A percentile compares a stretch with the other conserved stretches of the same genome.
phyloP scores from a whole-genome alignment of 1,284 basidiomycete species.

The Vanrija sp. region DNA sequence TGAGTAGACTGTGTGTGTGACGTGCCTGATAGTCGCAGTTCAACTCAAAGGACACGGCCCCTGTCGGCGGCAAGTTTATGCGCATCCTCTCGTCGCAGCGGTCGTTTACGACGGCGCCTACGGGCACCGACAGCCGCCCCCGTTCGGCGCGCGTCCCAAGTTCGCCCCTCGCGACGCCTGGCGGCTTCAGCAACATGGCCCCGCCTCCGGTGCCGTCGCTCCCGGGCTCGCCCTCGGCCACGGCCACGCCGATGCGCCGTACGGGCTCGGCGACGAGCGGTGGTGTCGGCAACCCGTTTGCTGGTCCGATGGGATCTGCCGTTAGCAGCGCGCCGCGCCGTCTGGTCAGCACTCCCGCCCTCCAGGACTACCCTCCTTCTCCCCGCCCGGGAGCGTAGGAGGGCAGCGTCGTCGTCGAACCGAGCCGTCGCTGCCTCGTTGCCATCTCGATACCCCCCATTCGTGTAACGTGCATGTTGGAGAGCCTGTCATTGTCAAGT shows the following conservation, averaged over 20 bases:
- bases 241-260: slow-evolving; percentile 5
- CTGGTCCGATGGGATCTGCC: slow-evolving; percentile 8
- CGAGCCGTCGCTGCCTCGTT: not conserved
- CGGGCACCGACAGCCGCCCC: not conserved
- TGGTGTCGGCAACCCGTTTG: slow-evolving; percentile 7
- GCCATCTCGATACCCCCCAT: not conserved
- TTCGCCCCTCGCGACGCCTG: not conserved
- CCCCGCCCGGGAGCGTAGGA: too few species aligned
- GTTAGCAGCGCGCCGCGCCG: slow-evolving; percentile 3
- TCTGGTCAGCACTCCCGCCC: slow-evolving; percentile 5
- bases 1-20: slow-evolving; percentile 32
- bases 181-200: not conserved
- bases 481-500: not conserved
- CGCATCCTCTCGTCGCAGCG: not conserved
- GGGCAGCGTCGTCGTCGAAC: not conserved
- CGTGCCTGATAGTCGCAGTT: not conserved
- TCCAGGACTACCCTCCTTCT: too few species aligned
- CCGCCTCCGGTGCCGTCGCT: not conserved
- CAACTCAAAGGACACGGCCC: not conserved
- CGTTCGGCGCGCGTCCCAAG: not conserved
- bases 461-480: not conserved
- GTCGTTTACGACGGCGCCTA: too few species aligned
- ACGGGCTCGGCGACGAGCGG: not conserved
- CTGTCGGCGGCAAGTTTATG: slow-evolving; percentile 1
- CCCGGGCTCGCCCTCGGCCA: not conserved